A percentile compares a stretch with the other conserved stretches of the same genome.
phyloP scores from a whole-genome alignment of 2,329 filamentous ascomycete species.

The Fusarium sp. region DNA sequence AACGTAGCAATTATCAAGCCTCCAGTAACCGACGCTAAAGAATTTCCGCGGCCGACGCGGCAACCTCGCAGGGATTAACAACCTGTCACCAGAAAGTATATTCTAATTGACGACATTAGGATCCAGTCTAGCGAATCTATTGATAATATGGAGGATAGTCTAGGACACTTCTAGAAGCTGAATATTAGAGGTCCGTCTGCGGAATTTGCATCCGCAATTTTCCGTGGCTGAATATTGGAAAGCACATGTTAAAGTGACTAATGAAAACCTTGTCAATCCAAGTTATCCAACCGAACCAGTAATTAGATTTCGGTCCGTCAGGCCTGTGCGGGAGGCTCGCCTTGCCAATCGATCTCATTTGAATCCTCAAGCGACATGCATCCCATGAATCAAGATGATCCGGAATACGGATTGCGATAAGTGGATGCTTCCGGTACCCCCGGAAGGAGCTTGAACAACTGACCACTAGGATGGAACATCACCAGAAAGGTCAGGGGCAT shows the following conservation, averaged over 20 bases:
- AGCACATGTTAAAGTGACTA: background rate
- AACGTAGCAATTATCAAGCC: background rate
- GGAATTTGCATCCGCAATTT: background rate
- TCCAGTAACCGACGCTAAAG: background rate
- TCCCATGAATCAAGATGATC: background rate
- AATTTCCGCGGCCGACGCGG: background rate
- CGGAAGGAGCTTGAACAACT: background rate
- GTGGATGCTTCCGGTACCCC: background rate
- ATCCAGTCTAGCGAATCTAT: background rate
- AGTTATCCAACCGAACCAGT: background rate
- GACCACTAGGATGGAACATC: background rate
- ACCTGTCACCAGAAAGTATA: background rate
- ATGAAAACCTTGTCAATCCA: background rate
- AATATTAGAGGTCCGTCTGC: background rate
- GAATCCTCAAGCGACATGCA: background rate
- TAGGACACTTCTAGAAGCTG: slow-evolving; percentile 1
- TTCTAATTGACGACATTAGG: background rate
- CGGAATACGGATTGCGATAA: background rate
- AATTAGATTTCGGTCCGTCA: background rate
- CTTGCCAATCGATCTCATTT: background rate
- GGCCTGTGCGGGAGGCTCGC: background rate
- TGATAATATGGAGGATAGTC: background rate
- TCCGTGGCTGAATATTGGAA: too few species aligned
- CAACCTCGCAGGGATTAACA: background rate
- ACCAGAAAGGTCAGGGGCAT: background rate